Evolutionary conservation across 208 protist genomes (phyloP).

Genomic region (Novymonas esmeraldas): DNA sequence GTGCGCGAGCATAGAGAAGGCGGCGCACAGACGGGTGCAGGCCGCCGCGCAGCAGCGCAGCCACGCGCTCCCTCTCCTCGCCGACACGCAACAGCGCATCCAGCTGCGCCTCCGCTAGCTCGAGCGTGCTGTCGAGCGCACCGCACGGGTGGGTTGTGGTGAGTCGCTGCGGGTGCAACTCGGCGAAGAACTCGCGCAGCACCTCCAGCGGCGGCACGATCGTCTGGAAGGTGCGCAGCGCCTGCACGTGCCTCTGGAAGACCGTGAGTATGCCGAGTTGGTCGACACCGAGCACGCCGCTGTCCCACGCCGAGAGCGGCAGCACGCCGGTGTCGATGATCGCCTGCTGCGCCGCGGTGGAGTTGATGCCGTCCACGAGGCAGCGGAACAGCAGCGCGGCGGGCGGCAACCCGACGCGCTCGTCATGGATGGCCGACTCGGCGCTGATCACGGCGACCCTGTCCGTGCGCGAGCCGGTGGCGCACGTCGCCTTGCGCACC

Average conservation of each 20-base stretch:
- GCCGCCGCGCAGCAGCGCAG: constrained; percentile 45
- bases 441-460: constrained; percentile 7
- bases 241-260: constrained; percentile 68
- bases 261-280: constrained; percentile 58
- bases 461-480: background rate
- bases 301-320: constrained; percentile 21
- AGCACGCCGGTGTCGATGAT: constrained; percentile 23
- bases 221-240: constrained; percentile 43
- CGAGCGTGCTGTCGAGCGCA: constrained; percentile 44
- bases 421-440: constrained; percentile 21
- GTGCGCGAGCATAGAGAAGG: constrained; percentile 79
- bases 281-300: constrained; percentile 52
- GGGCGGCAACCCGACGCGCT: constrained; percentile 43
- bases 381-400: constrained; percentile 57
- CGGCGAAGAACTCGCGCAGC: constrained; percentile 62
- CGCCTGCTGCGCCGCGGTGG: constrained; percentile 14
- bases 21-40: constrained; percentile 78
- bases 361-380: constrained; percentile 72
- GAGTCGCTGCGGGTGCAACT: constrained; percentile 47
- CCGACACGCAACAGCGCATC: constrained; percentile 55
- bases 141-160: constrained; percentile 14
- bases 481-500: constrained; percentile 13
- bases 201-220: constrained; percentile 52
- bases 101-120: constrained; percentile 56
- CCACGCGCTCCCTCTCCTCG: constrained; percentile 40